Evolutionary conservation across 1,284 basidiomycete species (phyloP), one percentile per base, ranked within the genome.

Genomic region (Irpex rosettiformis): DNA sequence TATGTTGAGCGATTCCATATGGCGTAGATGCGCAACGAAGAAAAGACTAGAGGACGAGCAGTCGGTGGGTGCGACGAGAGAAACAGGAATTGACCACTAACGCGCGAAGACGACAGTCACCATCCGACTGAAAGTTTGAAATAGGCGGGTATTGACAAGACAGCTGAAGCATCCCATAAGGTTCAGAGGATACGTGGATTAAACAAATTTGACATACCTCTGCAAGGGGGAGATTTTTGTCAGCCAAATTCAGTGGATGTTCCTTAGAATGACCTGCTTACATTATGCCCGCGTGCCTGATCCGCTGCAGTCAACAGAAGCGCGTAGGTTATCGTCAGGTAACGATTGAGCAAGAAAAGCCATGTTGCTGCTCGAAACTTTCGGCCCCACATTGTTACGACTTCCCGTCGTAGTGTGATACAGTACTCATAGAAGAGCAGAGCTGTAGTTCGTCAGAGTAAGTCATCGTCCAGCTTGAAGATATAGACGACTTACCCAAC

Each of bases 281-380:
- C 24, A 27, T 2, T 51, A 10, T 51, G 48, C 21, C 43, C 43
- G 8, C 43, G n/a, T 16, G 22, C 11, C 16, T 55, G 29, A 24
- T 55, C 54, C 21, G 54, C 22, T 18, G 24, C 25, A 22, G 30
- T 42, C n/a, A 55, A 37, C 8, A 55, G 13, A 28, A 45, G n/a
- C 4, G 6, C 54, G 25, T 55, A 55, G 33, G 45, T n/a, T 6
- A 58, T 28, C 7, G 57, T 5, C 30, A 58, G 37, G 52, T 58
- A 58, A 11, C 57, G 57, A 21, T 58, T 58, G 24, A 40, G 33
- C 18, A 58, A 24, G 49, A 54, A 58, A 4, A 58, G 40, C 5
- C 16, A 24, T 13, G 16, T 45, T 25, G 57, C 57, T 4, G 37
- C 16, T 16, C 30, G 28, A 29, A 37, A 22, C 22, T 58, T 58